Conservation (phyloP, 1,284 basidiomycete genomes). For the Gastroboletus turbinatus region DNA sequence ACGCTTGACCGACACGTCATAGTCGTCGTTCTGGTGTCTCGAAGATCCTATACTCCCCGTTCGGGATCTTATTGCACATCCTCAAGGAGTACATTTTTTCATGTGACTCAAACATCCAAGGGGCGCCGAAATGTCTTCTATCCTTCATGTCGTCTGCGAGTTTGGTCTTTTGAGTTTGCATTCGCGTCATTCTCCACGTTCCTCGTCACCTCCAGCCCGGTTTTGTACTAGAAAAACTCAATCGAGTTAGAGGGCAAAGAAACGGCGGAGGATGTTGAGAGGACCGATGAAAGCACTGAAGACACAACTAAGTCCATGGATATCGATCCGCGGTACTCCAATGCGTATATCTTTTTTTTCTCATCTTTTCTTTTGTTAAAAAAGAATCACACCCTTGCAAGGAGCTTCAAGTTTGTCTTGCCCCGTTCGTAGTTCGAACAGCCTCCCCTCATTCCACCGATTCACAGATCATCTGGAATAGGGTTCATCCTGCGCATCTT, state of each 20-base stretch:
- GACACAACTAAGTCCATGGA: not conserved
- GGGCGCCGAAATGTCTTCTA: not conserved
- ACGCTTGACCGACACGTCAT: not conserved
- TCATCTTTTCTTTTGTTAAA: no score
- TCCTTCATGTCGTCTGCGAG: not conserved
- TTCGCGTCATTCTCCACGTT: not conserved
- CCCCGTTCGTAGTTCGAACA: no score
- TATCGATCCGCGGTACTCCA: not conserved
- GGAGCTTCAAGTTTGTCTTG: no score
- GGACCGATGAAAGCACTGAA: not conserved
- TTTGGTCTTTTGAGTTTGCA: not conserved
- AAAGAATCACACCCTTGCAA: no score
- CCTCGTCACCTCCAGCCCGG: not conserved
- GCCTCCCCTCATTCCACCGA: no score
- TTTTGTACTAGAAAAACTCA: not conserved
- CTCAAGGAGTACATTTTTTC: not conserved
- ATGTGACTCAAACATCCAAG: not conserved
- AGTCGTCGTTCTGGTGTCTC: not conserved
- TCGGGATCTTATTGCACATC: not conserved
- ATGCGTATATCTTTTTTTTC: no score
- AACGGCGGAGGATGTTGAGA: not conserved
- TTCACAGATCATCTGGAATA: no score
- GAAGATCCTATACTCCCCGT: not conserved
- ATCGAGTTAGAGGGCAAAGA: not conserved
- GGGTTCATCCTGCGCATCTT: not conserved